These are phyloP conservation scores for Sporisorium graminicola DNA, from an alignment of 1,284 basidiomycete genomes.

Conservation along the genomic window DNA sequence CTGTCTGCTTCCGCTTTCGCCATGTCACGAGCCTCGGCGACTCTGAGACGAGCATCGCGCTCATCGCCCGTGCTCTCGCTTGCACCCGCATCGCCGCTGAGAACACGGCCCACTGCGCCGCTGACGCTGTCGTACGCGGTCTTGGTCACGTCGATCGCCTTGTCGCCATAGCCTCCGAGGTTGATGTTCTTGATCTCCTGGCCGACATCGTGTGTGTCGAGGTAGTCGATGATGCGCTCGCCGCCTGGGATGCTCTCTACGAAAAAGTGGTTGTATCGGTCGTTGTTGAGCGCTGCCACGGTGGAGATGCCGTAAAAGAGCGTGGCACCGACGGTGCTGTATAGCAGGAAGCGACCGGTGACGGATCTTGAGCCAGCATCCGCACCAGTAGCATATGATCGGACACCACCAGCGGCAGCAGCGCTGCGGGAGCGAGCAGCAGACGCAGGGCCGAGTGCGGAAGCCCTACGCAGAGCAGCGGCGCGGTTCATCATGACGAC, in stretches of 20 bases:
- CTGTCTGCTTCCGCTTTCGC: constrained; percentile 48
- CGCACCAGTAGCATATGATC: constrained; percentile 40
- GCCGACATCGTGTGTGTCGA: constrained; percentile 58
- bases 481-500: constrained; percentile 51
- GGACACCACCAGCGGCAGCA: constrained; percentile 9
- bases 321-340: constrained; percentile 48
- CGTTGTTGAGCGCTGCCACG: constrained; percentile 59
- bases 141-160: constrained; percentile 74
- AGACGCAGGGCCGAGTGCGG: constrained; percentile 30
- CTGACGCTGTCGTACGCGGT: constrained; percentile 64
- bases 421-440: constrained; percentile 23
- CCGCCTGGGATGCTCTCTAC: constrained; percentile 81
- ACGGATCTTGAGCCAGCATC: constrained; percentile 38
- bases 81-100: constrained; percentile 53
- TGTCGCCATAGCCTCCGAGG: constrained; percentile 73
- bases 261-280: constrained; percentile 78
- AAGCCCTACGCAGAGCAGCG: constrained; percentile 40
- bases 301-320: constrained; percentile 66
- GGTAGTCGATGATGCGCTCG: constrained; percentile 74
- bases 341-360: constrained; percentile 51
- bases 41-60: constrained; percentile 45
- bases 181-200: constrained; percentile 52
- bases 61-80: constrained; percentile 44
- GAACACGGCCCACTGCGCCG: constrained; percentile 56
- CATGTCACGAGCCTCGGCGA: constrained; percentile 52